phyloP scores from a whole-genome alignment of 768 basidiomycete genomes.

The Tubosaeta sp. region DNA sequence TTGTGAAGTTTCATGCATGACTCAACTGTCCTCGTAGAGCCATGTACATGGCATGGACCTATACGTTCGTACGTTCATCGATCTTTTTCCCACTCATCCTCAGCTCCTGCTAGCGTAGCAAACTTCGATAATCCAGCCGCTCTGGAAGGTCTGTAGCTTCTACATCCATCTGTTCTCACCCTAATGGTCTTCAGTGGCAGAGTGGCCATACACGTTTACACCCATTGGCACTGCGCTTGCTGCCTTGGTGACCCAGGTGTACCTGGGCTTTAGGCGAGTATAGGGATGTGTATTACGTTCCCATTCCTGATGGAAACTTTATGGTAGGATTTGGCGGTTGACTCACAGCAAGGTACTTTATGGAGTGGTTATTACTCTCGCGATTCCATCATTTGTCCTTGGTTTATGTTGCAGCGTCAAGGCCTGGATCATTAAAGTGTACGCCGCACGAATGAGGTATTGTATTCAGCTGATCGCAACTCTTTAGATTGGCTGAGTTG shows the following conservation, averaged over 20 bases:
- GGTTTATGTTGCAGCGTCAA: constrained; percentile 41
- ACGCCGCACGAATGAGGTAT: constrained; percentile 7
- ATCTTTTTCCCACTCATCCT: not conserved
- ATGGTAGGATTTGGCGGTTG: constrained; percentile 13
- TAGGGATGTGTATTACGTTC: not conserved
- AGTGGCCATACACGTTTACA: constrained; percentile 51
- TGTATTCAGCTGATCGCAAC: not conserved
- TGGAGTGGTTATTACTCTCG: constrained; percentile 34
- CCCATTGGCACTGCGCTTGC: constrained; percentile 43
- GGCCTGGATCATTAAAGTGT: constrained; percentile 41
- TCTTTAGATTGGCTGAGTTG: constrained; percentile 38
- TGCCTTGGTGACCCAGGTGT: constrained; percentile 48
- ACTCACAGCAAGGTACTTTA: constrained; percentile 21
- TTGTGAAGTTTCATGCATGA: too few relatives aligned
- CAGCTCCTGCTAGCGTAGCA: constrained; percentile 5
- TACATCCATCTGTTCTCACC: not conserved
- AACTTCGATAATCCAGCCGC: constrained; percentile 13
- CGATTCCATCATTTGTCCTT: constrained; percentile 38
- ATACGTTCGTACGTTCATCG: constrained; percentile 4
- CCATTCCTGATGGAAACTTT: not conserved
- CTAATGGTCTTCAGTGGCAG: constrained; percentile 29
- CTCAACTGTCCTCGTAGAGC: not conserved
- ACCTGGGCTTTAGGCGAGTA: constrained; percentile 42
- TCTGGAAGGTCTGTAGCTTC: not conserved
- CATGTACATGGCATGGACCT: constrained; percentile 20